A percentile compares a stretch with the other conserved stretches of the same genome.
Conservation (phyloP, 805 yeast genomes). For the Phaffomyces antillensis region DNA sequence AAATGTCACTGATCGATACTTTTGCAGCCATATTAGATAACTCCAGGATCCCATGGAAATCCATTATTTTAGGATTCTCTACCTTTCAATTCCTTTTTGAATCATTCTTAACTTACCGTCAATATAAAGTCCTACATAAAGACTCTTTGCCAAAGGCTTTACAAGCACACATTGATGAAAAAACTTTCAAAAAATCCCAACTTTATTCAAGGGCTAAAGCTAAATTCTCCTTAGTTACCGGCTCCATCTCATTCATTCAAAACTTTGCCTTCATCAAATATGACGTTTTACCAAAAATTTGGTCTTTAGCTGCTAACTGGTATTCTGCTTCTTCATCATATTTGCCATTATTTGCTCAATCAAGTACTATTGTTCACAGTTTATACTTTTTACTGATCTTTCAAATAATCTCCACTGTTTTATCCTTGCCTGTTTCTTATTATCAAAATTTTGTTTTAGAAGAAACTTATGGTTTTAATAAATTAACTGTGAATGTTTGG, state of each 20-base stretch:
- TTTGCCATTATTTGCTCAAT: slow-evolving; percentile 27
- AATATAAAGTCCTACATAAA: slow-evolving; percentile 55
- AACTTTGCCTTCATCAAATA: slow-evolving; percentile 51
- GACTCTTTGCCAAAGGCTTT: slow-evolving; percentile 62
- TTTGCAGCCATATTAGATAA: slow-evolving; percentile 51
- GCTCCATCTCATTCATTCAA: slow-evolving; percentile 43
- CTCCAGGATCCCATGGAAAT: slow-evolving; percentile 75
- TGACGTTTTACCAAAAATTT: slow-evolving; percentile 58
- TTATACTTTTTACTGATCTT: slow-evolving; percentile 53
- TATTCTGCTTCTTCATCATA: slow-evolving; percentile 22
- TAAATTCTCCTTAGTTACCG: slow-evolving; percentile 52
- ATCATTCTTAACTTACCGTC: slow-evolving; percentile 67
- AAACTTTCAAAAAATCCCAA: slow-evolving; percentile 71
- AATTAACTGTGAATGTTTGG: slow-evolving; percentile 69
- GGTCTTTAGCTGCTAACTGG: slow-evolving; percentile 42
- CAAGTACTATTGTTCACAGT: slow-evolving; percentile 66
- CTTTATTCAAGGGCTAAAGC: slow-evolving; percentile 76
- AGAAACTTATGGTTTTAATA: slow-evolving; percentile 90
- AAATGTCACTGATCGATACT: slow-evolving; percentile 25
- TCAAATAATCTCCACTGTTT: slow-evolving; percentile 41
- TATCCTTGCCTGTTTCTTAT: slow-evolving; percentile 62
- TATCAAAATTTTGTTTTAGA: slow-evolving; percentile 84
- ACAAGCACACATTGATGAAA: slow-evolving; percentile 58
- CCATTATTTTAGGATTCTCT: slow-evolving; percentile 64
- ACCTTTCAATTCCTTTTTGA: slow-evolving; percentile 72